Evolutionary conservation across 208 protist species (phyloP).

Genomic region (Trypanosomatidae sp.): DNA sequence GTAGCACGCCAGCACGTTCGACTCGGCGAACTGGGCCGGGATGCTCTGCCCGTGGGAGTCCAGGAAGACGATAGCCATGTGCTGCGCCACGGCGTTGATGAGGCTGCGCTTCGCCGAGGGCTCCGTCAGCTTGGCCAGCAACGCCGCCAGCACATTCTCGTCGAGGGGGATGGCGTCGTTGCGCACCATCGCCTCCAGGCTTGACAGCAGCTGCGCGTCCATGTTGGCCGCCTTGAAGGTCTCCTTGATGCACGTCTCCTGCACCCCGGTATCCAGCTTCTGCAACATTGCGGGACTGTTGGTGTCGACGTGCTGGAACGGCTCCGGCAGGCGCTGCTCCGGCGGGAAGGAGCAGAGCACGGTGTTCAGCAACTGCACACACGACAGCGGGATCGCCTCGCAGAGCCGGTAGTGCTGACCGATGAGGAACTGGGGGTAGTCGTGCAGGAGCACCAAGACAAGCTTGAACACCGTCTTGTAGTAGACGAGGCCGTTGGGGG

Average conservation of each 20-base stretch:
- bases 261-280: slow-evolving; percentile 71
- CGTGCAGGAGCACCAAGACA: slow-evolving; percentile 98
- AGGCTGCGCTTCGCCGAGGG: slow-evolving; percentile 58
- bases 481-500: slow-evolving; percentile 76
- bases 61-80: slow-evolving; percentile 90
- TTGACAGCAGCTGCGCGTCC: slow-evolving; percentile 44
- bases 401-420: slow-evolving; percentile 97
- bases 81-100: slow-evolving; percentile 97
- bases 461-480: slow-evolving; percentile 93
- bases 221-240: slow-evolving; percentile 44
- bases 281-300: slow-evolving; percentile 93
- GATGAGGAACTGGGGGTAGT: slow-evolving; percentile 99
- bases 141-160: slow-evolving; percentile 21
- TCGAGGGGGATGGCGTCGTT: slow-evolving; percentile 42
- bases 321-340: slow-evolving; percentile 95
- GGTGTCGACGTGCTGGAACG: slow-evolving; percentile 77
- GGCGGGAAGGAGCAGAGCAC: slow-evolving; percentile 96
- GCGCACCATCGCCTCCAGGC: slow-evolving; percentile 33
- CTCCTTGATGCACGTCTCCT: slow-evolving; percentile 79
- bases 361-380: slow-evolving; percentile 98
- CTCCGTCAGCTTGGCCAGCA: slow-evolving; percentile 72
- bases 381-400: slow-evolving; percentile 94
- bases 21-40: slow-evolving; percentile 40
- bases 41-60: slow-evolving; percentile 33
- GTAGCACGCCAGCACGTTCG: slow-evolving; percentile 96